These are phyloP conservation scores for Rhododendron molle DNA, from an alignment of 148 eudicot species.

Conservation along the genomic window DNA sequence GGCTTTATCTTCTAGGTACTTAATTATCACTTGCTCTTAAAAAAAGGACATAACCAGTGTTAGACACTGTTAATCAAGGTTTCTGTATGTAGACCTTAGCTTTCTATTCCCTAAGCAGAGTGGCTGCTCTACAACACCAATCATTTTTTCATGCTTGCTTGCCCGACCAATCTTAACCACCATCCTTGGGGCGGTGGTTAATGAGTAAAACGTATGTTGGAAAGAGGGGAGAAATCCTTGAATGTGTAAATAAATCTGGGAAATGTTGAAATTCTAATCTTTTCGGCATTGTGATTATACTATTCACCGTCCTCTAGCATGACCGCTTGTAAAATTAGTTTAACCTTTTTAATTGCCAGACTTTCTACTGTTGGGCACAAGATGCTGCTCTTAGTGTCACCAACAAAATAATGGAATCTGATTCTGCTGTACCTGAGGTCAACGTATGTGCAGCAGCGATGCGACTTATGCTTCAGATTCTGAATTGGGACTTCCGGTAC, in stretches of 20 bases:
- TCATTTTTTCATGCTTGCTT: conserved; percentile 3
- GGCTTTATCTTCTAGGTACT: background rate
- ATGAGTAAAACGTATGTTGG: background rate
- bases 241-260: background rate
- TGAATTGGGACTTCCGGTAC: conserved; percentile 79
- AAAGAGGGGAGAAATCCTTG: background rate
- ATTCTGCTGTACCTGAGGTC: conserved; percentile 71
- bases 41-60: background rate
- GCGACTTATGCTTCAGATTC: conserved; percentile 90
- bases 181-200: background rate
- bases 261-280: background rate
- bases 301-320: background rate
- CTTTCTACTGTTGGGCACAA: conserved; percentile 85
- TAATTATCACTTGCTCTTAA: background rate
- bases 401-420: conserved; percentile 60
- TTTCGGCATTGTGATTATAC: background rate
- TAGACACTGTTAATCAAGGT: background rate
- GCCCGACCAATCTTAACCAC: background rate
- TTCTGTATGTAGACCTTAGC: background rate
- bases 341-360: conserved; percentile 29
- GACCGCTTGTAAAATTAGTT: background rate
- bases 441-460: conserved; percentile 75
- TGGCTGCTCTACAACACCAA: background rate
- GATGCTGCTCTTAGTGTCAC: conserved; percentile 74
- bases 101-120: background rate